Evolutionary conservation across 148 eudicot genomes (phyloP).

Genomic region (Amaranthus hypochondriacus): DNA sequence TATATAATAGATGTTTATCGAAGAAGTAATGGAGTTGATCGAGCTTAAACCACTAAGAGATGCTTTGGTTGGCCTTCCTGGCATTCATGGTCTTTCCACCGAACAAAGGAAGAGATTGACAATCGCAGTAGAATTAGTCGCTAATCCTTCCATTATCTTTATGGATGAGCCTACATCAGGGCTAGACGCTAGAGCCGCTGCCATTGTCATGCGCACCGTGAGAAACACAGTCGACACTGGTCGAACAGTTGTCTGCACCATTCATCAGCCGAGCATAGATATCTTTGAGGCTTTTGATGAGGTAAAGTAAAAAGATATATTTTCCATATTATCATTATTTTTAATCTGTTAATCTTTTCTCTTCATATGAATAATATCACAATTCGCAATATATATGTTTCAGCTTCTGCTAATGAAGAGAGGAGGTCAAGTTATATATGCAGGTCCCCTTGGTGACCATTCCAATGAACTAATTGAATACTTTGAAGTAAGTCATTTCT

Average conservation of each 20-base stretch:
- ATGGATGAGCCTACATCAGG: constrained; percentile 82
- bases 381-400: background rate
- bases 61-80: constrained; percentile 50
- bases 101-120: constrained; percentile 70
- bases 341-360: no score
- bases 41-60: constrained; percentile 33
- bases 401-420: constrained; percentile 40
- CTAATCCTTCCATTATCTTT: constrained; percentile 64
- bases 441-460: constrained; percentile 35
- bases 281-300: constrained; percentile 68
- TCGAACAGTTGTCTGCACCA: constrained; percentile 60
- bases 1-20: constrained; percentile 44
- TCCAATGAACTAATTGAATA: constrained; percentile 39
- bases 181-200: constrained; percentile 70
- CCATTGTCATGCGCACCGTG: constrained; percentile 62
- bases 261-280: constrained; percentile 62
- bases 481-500: constrained; percentile 34
- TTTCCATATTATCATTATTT: background rate
- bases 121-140: constrained; percentile 63
- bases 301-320: constrained; percentile 27
- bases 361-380: no score
- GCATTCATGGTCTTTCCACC: constrained; percentile 45
- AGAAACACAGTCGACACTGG: constrained; percentile 54
- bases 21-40: constrained; percentile 53
- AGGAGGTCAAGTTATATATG: constrained; percentile 38